These are phyloP conservation scores for Claviceps pusilla DNA, from an alignment of 2,329 filamentous ascomycete genomes.

Conservation along the genomic window DNA sequence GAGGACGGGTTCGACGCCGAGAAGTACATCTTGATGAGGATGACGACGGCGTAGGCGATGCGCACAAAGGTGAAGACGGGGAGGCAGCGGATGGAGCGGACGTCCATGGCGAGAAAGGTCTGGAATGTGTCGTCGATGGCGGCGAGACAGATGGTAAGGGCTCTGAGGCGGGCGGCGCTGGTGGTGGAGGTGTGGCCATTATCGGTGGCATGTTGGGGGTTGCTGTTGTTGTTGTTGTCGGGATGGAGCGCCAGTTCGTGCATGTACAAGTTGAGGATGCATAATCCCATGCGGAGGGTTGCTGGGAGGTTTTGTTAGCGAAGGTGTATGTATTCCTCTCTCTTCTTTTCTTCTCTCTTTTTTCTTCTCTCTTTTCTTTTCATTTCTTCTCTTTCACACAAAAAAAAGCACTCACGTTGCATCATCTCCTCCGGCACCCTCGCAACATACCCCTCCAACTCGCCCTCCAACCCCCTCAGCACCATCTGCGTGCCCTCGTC, in stretches of 20 bases:
- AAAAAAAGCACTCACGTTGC: slow-evolving; percentile 31
- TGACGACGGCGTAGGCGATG: slow-evolving; percentile 55
- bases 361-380: not conserved
- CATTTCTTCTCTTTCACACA: too few species aligned
- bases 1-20: slow-evolving; percentile 48
- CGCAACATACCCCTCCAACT: slow-evolving; percentile 44
- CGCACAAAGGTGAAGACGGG: slow-evolving; percentile 60
- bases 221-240: slow-evolving; percentile 32
- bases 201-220: slow-evolving; percentile 27
- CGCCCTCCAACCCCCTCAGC: slow-evolving; percentile 48
- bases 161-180: slow-evolving; percentile 43
- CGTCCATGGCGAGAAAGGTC: slow-evolving; percentile 46
- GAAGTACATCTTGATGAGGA: slow-evolving; percentile 61
- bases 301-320: slow-evolving; percentile 24
- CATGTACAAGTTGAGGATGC: slow-evolving; percentile 55
- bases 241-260: slow-evolving; percentile 60
- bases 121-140: slow-evolving; percentile 54
- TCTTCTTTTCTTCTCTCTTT: not conserved
- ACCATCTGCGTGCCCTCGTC: slow-evolving; percentile 51
- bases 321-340: too few species aligned
- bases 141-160: slow-evolving; percentile 50
- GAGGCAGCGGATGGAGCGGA: slow-evolving; percentile 43
- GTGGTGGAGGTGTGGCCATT: slow-evolving; percentile 15
- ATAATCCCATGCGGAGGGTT: slow-evolving; percentile 47
- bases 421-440: slow-evolving; percentile 37